Conservation (phyloP, 2,329 filamentous ascomycete genomes). For the Lojkania enalia region DNA sequence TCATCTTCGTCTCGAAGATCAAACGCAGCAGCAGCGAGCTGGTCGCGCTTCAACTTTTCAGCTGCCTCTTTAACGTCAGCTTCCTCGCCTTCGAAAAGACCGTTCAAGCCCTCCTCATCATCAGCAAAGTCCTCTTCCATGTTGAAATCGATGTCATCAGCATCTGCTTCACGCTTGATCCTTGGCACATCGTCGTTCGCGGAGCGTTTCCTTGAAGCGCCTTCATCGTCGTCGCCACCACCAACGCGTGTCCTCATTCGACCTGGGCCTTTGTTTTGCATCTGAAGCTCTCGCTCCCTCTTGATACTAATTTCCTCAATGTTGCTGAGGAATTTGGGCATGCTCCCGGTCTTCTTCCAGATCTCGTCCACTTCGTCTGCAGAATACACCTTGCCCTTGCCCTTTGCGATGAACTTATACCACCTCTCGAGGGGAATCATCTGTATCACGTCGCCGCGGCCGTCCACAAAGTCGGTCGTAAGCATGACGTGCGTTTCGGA, state of each 20-base stretch:
- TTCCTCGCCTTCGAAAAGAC: conserved; percentile 47
- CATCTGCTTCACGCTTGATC: conserved; percentile 58
- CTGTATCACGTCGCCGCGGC: conserved; percentile 63
- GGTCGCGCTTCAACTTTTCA: conserved; percentile 70
- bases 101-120: conserved; percentile 67
- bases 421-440: conserved; percentile 94
- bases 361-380: conserved; percentile 84
- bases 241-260: conserved; percentile 36
- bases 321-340: conserved; percentile 72
- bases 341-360: conserved; percentile 75
- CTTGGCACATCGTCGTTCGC: conserved; percentile 48
- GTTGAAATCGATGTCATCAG: conserved; percentile 69
- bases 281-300: conserved; percentile 46
- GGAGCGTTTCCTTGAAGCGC: conserved; percentile 35
- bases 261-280: conserved; percentile 13
- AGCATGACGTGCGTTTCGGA: conserved; percentile 81
- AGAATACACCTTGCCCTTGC: conserved; percentile 73
- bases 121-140: conserved; percentile 76
- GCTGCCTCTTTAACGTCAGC: conserved; percentile 66
- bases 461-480: conserved; percentile 66
- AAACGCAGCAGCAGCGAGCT: conserved; percentile 86
- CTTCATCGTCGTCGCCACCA: conserved; percentile 43
- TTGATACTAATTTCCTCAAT: conserved; percentile 52
- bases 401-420: conserved; percentile 82
- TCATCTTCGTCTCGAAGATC: conserved; percentile 59